Evolutionary conservation across 805 yeast species (phyloP).

Genomic region (Blastobotrys robertii): DNA sequence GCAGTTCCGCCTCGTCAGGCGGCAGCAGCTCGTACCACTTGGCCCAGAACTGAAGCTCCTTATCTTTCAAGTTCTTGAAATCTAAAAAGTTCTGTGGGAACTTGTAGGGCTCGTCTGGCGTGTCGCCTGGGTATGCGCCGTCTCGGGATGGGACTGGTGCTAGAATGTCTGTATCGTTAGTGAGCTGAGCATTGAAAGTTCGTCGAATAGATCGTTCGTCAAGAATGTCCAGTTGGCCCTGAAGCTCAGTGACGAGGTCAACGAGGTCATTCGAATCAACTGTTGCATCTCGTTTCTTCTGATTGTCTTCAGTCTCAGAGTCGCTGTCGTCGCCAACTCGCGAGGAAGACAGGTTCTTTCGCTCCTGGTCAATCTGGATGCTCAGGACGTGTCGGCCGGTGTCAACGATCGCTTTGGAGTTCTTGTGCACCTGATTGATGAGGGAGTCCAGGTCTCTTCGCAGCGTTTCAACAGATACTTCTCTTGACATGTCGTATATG

Average conservation of each 20-base stretch:
- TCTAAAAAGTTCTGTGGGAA: conserved; percentile 54
- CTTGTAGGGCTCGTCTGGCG: conserved; percentile 2
- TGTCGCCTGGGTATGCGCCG: conserved; percentile 51
- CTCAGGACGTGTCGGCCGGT: conserved; percentile 75
- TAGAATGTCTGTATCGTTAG: conserved; percentile 34
- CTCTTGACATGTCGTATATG: not conserved
- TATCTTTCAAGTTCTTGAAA: conserved; percentile 39
- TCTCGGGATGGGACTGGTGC: conserved; percentile 71
- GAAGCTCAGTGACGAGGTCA: conserved; percentile 81
- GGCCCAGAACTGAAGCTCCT: conserved; percentile 43
- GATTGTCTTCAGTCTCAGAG: conserved; percentile 7
- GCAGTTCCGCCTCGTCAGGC: conserved; percentile 47
- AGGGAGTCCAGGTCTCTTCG: conserved; percentile 23
- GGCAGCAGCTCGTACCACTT: conserved; percentile 71
- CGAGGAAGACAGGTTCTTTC: conserved; percentile 23
- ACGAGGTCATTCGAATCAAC: conserved; percentile 74
- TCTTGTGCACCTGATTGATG: conserved; percentile 46
- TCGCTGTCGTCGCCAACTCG: conserved; percentile 2
- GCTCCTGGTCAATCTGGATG: conserved; percentile 52
- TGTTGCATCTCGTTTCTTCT: conserved; percentile 24
- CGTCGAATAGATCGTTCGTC: conserved; percentile 74
- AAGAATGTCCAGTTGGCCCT: conserved; percentile 65
- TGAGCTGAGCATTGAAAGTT: conserved; percentile 49
- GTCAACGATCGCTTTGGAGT: conserved; percentile 52
- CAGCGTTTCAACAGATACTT: conserved; percentile 4